Evolutionary conservation across 169 alveolate species (phyloP).

Genomic region (Pseudocohnilembus persalinus): DNA sequence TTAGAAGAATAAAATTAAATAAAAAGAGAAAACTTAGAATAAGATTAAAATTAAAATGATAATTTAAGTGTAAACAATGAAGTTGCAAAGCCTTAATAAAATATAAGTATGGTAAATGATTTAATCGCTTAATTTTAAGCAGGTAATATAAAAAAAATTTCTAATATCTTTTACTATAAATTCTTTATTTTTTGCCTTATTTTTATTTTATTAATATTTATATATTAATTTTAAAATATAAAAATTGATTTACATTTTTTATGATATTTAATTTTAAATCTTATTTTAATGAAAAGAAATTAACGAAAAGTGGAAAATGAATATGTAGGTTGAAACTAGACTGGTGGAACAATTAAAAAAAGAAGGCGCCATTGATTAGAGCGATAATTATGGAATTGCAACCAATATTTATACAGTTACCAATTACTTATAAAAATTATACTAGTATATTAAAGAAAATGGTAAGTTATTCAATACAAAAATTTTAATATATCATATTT

Average conservation of each 20-base stretch:
- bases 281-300: too few relatives aligned
- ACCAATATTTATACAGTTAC: constrained; percentile 7
- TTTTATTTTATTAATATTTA: too few relatives aligned
- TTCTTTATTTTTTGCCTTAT: background rate
- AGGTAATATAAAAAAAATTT: background rate
- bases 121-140: background rate
- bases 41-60: background rate
- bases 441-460: background rate
- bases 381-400: constrained; percentile 20
- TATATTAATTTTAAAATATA: too few relatives aligned
- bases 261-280: too few relatives aligned
- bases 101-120: background rate
- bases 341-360: constrained; percentile 2
- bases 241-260: too few relatives aligned
- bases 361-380: background rate
- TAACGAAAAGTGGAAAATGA: constrained; percentile 21
- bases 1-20: too few relatives aligned
- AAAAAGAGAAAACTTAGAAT: too few relatives aligned
- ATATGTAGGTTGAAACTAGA: constrained; percentile 7
- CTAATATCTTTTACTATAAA: background rate
- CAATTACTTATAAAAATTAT: background rate
- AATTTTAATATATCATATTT: background rate
- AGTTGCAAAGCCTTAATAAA: background rate
- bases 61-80: background rate
- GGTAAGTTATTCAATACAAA: too few relatives aligned